Percentiles rank a stretch among this genome's conserved stretches.
Evolutionary conservation across 1,139 yeast genomes (phyloP).

Genomic region (Suhomyces panamericanus): DNA sequence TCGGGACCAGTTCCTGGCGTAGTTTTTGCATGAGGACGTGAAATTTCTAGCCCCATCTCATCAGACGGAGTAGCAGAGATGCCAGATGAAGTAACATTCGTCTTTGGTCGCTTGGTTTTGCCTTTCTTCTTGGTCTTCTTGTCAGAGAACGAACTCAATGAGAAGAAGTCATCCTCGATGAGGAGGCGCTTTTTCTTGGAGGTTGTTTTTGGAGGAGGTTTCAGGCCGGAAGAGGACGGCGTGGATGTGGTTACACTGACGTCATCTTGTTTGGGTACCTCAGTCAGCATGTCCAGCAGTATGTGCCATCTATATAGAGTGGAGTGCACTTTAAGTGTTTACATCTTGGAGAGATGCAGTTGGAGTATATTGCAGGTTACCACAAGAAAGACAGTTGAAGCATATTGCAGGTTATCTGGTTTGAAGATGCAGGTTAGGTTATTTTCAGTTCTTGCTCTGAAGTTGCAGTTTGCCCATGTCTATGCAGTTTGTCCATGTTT

Average conservation of each 20-base stretch:
- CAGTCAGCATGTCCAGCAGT: conserved; percentile 7
- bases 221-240: background rate
- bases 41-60: background rate
- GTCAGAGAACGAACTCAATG: conserved; percentile 13
- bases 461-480: no score
- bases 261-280: background rate
- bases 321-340: background rate
- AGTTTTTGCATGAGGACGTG: background rate
- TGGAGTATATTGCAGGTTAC: conserved; percentile 4
- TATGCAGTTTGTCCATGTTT: no score
- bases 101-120: conserved; percentile 18
- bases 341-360: background rate
- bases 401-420: no score
- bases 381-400: no score
- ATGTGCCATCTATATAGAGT: background rate
- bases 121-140: conserved; percentile 23
- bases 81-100: background rate
- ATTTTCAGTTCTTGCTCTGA: no score
- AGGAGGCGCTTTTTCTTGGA: conserved; percentile 14
- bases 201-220: background rate
- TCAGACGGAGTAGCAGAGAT: conserved; percentile 1
- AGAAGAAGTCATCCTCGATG: conserved; percentile 21
- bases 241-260: background rate
- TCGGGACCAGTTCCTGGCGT: background rate
- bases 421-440: no score